Percentiles rank a stretch among this genome's conserved stretches.
Conservation (phyloP, 2,329 filamentous ascomycete species). For the Clarireedia hainanense region DNA sequence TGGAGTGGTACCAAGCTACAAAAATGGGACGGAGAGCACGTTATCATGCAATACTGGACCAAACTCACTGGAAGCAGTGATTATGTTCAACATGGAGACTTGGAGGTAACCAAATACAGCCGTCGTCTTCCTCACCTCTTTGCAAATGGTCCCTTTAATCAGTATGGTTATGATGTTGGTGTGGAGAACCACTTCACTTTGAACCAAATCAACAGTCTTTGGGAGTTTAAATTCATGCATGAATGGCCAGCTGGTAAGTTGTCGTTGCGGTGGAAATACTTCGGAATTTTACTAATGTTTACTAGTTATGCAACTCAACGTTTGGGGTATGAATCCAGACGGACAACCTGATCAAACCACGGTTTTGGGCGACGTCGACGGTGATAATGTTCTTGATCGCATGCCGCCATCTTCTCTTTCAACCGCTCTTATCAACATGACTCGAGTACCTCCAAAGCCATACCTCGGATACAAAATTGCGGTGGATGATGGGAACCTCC, state of each 20-base stretch:
- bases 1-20: constrained; percentile 54
- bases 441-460: constrained; percentile 43
- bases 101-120: constrained; percentile 32
- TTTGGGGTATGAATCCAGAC: constrained; percentile 60
- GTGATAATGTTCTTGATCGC: constrained; percentile 52
- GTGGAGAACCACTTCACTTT: constrained; percentile 45
- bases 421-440: constrained; percentile 50
- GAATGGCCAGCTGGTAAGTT: constrained; percentile 49
- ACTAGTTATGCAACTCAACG: constrained; percentile 46
- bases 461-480: constrained; percentile 47
- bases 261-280: too few relatives aligned
- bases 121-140: constrained; percentile 55
- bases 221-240: constrained; percentile 52
- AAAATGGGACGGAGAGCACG: constrained; percentile 52
- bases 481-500: constrained; percentile 45
- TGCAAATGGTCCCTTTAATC: constrained; percentile 54
- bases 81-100: constrained; percentile 53
- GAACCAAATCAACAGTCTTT: constrained; percentile 38
- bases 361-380: constrained; percentile 54
- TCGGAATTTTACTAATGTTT: background rate
- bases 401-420: constrained; percentile 51
- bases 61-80: constrained; percentile 49
- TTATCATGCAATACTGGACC: constrained; percentile 57
- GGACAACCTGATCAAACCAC: constrained; percentile 52
- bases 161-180: constrained; percentile 56